Conservation (phyloP, 164 flowering plant genomes). For the Platanus orientalis region DNA sequence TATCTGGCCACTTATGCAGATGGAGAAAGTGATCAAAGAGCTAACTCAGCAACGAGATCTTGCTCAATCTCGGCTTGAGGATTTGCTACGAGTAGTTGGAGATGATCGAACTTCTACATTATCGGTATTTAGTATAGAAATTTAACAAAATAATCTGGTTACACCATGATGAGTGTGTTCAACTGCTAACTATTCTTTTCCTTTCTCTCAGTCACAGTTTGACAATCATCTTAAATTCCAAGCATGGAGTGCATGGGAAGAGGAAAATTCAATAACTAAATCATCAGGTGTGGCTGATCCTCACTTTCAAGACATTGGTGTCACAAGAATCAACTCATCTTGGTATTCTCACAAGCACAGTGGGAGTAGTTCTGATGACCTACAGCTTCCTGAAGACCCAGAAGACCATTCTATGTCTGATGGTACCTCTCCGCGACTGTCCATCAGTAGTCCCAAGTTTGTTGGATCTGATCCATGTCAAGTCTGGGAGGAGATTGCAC, state of each 20-base stretch:
- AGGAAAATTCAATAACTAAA: constrained; percentile 34
- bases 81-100: constrained; percentile 53
- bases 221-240: constrained; percentile 15
- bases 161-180: constrained; percentile 1
- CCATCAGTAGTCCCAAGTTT: constrained; percentile 30
- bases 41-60: constrained; percentile 70
- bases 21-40: constrained; percentile 83
- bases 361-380: constrained; percentile 8
- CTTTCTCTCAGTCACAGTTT: constrained; percentile 22
- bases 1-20: constrained; percentile 36
- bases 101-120: constrained; percentile 41
- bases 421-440: constrained; percentile 24
- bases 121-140: constrained; percentile 26
- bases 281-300: constrained; percentile 31
- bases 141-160: neutral
- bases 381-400: constrained; percentile 25
- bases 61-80: constrained; percentile 83
- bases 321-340: constrained; percentile 16
- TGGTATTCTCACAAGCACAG: constrained; percentile 19
- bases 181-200: constrained; percentile 4
- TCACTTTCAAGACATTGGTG: constrained; percentile 22
- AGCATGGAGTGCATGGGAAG: constrained; percentile 22
- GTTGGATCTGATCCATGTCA: constrained; percentile 34
- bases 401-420: constrained; percentile 41
- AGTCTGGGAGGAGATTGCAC: constrained; percentile 38